Evolutionary conservation across 2,329 filamentous ascomycete species (phyloP).

Genomic region (Aureobasidium musti): DNA sequence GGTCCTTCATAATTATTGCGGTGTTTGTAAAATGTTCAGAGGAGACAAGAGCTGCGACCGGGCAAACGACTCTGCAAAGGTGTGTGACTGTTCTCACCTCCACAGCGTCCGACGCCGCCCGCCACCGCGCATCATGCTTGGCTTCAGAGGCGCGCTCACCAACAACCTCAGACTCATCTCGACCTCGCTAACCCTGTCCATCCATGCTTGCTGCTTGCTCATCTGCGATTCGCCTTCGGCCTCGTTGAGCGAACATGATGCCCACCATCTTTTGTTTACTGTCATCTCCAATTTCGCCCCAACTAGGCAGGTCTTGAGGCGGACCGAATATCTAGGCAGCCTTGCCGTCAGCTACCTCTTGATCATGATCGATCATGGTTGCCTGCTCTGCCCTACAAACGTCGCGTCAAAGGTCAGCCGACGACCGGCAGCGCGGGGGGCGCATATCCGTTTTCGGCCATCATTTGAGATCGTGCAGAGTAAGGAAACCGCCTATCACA

Average conservation of each 20-base stretch:
- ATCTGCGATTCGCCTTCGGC: neutral
- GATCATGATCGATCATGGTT: constrained; percentile 9
- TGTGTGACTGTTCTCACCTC: neutral
- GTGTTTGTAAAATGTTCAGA: neutral
- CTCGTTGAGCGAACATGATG: neutral
- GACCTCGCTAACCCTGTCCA: constrained; percentile 13
- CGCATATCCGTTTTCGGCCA: constrained; percentile 3
- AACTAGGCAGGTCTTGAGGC: constrained; percentile 2
- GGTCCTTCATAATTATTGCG: constrained; percentile 13
- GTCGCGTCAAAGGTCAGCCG: constrained; percentile 10
- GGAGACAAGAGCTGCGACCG: neutral
- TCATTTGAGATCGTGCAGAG: neutral
- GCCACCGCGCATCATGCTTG: too few relatives aligned
- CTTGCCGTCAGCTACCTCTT: constrained; percentile 10
- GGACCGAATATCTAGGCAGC: constrained; percentile 19
- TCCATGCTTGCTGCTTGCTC: neutral
- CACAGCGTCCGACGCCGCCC: neutral
- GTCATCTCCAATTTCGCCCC: neutral
- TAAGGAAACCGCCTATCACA: neutral
- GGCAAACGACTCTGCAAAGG: too few relatives aligned
- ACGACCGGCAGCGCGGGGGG: neutral
- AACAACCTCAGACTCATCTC: constrained; percentile 3
- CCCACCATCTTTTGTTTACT: neutral
- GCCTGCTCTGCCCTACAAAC: neutral
- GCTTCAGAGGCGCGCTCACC: too few relatives aligned